Conservation (phyloP, 176 grass and related monocot genomes). For the Zea luxurians region DNA sequence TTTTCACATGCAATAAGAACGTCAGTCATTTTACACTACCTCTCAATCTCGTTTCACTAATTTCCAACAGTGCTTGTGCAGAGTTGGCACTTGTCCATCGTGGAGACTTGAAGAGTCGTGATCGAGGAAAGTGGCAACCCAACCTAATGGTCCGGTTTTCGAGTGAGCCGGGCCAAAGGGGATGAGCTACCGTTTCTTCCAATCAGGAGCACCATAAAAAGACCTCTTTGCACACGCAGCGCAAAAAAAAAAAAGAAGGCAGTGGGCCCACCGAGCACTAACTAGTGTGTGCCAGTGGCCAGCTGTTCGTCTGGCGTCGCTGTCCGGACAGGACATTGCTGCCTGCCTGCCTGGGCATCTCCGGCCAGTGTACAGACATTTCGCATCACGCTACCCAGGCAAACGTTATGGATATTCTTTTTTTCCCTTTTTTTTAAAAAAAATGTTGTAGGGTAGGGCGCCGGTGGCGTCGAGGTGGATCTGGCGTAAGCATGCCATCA, state of each 20-base stretch:
- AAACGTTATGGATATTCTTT: not conserved
- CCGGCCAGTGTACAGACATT: conserved; percentile 11
- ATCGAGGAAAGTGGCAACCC: conserved; percentile 30
- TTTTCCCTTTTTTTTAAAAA: too few relatives aligned
- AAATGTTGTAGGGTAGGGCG: not conserved
- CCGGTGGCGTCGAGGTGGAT: conserved; percentile 24
- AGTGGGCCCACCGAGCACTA: conserved; percentile 16
- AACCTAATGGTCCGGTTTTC: not conserved
- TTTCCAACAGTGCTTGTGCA: too few relatives aligned
- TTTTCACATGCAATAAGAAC: too few relatives aligned
- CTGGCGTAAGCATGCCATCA: conserved; percentile 54
- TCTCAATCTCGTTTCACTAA: too few relatives aligned
- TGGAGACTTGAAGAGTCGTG: not conserved
- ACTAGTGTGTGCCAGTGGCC: too few relatives aligned
- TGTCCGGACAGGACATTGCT: conserved; percentile 5
- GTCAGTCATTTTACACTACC: too few relatives aligned
- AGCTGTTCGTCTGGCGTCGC: conserved; percentile 24
- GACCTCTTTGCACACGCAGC: not conserved
- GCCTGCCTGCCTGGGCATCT: not conserved
- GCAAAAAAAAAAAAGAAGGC: not conserved
- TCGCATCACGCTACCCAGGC: conserved; percentile 11
- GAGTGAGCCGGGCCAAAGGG: not conserved
- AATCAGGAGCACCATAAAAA: conserved; percentile 9
- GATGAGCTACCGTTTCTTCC: conserved; percentile 41
- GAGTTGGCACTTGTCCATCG: too few relatives aligned